Conservation (phyloP, 306 rosid species). For the Medicago ruthenica region DNA sequence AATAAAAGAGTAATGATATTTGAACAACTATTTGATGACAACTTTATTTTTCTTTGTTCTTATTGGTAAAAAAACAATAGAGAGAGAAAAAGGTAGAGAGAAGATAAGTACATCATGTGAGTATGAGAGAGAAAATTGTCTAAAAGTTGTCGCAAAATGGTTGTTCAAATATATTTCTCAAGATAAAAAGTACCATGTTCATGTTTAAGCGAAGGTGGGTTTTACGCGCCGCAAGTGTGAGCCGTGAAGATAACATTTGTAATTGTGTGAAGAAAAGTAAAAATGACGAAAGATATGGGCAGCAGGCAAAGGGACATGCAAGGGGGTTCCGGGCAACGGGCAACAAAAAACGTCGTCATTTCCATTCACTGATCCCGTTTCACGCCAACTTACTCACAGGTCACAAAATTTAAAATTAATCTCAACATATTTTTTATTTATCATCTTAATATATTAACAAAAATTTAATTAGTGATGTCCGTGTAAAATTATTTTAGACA, state of each 20-base stretch:
- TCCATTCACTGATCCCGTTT: conserved; percentile 6
- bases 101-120: no score
- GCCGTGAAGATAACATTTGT: neutral
- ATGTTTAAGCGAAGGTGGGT: neutral
- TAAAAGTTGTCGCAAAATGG: no score
- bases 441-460: neutral
- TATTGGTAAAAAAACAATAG: no score
- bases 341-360: conserved; percentile 44
- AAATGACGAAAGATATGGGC: conserved; percentile 51
- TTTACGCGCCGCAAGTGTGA: neutral
- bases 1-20: no score
- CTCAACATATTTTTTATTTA: neutral
- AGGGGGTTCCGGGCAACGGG: conserved; percentile 68
- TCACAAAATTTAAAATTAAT: neutral
- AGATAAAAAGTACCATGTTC: no score
- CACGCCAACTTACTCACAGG: neutral
- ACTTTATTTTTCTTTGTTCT: no score
- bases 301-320: conserved; percentile 46
- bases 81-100: no score
- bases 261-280: neutral
- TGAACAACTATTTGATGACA: no score
- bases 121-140: no score
- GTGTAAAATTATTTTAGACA: no score
- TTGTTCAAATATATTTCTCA: no score
- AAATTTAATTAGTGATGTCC: no score